These are phyloP conservation scores for Strobilomyces confusus DNA, from an alignment of 768 basidiomycete genomes.

Conservation along the genomic window DNA sequence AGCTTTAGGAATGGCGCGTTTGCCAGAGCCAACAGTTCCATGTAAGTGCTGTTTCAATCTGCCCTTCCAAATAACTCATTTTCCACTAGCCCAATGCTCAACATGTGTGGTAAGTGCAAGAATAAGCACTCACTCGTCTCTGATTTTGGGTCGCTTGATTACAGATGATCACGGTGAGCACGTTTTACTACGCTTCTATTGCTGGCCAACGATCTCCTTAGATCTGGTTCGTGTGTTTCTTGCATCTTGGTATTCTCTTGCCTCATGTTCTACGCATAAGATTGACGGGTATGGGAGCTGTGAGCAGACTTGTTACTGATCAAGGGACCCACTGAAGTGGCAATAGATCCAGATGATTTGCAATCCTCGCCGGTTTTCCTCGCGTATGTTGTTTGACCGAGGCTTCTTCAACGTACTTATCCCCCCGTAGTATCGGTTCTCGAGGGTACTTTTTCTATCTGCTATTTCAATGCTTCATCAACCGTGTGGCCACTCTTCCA, in stretches of 20 bases:
- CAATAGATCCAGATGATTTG: slow-evolving; percentile 74
- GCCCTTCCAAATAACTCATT: background rate
- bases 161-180: slow-evolving; percentile 78
- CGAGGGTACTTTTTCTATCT: slow-evolving; percentile 90
- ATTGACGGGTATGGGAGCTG: slow-evolving; percentile 86
- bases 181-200: background rate
- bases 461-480: slow-evolving; percentile 91
- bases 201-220: slow-evolving; percentile 24
- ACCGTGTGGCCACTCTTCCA: slow-evolving; percentile 43
- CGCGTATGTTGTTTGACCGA: slow-evolving; percentile 39
- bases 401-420: background rate
- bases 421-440: slow-evolving; percentile 61
- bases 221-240: slow-evolving; percentile 41
- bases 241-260: background rate
- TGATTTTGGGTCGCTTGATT: background rate
- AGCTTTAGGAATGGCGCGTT: slow-evolving; percentile 86
- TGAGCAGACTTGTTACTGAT: slow-evolving; percentile 33
- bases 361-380: slow-evolving; percentile 70
- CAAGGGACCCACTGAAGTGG: background rate
- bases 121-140: background rate
- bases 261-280: slow-evolving; percentile 30
- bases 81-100: slow-evolving; percentile 73
- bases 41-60: slow-evolving; percentile 46
- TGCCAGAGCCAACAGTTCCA: slow-evolving; percentile 84
- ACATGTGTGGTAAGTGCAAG: slow-evolving; percentile 66